These are phyloP conservation scores for Exophiala bonariae DNA, from an alignment of 2,329 filamentous ascomycete species.

Conservation along the genomic window DNA sequence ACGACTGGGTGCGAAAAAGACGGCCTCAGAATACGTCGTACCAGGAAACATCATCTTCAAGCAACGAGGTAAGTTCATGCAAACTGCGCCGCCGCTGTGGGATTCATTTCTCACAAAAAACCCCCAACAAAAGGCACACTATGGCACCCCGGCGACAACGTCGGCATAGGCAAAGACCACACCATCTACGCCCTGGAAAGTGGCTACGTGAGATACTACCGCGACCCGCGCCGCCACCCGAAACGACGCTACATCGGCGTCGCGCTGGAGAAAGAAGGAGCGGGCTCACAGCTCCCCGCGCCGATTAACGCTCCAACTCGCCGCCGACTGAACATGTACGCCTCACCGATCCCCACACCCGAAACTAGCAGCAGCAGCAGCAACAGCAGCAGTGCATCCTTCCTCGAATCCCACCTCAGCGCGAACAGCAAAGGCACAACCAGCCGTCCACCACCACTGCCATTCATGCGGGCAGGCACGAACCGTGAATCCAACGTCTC, in stretches of 20 bases:
- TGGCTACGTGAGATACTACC: conserved; percentile 97
- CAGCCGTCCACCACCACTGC: conserved; percentile 32
- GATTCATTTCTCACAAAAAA: not conserved
- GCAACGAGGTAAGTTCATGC: conserved; percentile 60
- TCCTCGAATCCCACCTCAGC: conserved; percentile 18
- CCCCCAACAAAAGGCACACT: conserved; percentile 61
- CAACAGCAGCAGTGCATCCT: conserved; percentile 20
- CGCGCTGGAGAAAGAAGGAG: conserved; percentile 70
- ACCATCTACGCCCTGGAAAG: conserved; percentile 84
- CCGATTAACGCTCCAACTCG: conserved; percentile 71
- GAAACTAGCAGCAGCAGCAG: conserved; percentile 20
- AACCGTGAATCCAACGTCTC: conserved; percentile 55
- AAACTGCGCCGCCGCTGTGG: no score
- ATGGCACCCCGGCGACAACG: conserved; percentile 96
- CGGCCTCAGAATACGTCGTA: conserved; percentile 88
- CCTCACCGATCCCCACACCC: conserved; percentile 39
- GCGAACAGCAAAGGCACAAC: conserved; percentile 16
- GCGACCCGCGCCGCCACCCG: conserved; percentile 77
- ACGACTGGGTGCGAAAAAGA: conserved; percentile 91
- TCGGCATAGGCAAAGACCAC: conserved; percentile 91
- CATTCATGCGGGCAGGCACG: conserved; percentile 30
- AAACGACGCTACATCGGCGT: conserved; percentile 94
- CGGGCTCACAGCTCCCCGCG: conserved; percentile 70
- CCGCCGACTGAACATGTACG: conserved; percentile 73
- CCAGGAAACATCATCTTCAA: conserved; percentile 98